Conservation (phyloP, 2,329 filamentous ascomycete species). For the Cladophialophora chaetospira region DNA sequence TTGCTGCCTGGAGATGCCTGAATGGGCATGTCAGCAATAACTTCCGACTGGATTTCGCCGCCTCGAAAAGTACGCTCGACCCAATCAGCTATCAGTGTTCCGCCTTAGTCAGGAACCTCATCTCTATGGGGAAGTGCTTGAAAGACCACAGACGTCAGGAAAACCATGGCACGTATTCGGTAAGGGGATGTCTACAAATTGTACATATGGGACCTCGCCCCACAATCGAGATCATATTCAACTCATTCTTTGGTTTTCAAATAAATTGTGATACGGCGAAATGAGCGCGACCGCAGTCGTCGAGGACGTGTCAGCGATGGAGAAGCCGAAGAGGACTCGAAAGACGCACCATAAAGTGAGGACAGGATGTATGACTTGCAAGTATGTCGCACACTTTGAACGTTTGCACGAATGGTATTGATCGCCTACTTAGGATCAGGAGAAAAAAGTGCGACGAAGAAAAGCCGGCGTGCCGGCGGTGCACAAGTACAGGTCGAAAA, state of each 20-base stretch:
- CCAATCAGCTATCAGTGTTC: conserved; percentile 12
- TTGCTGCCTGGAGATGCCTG: conserved; percentile 7
- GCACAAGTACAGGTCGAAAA: conserved; percentile 38
- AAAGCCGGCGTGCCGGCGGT: conserved; percentile 36
- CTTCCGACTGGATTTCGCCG: not conserved
- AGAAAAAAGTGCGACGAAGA: conserved; percentile 40
- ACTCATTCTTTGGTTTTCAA: not conserved
- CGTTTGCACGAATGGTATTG: not conserved
- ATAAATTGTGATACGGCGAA: not conserved
- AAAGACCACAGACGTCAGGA: not conserved
- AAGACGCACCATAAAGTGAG: conserved; percentile 32
- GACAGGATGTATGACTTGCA: conserved; percentile 34
- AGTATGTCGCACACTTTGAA: not conserved
- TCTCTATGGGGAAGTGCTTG: not conserved
- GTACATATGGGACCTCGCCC: conserved; percentile 5
- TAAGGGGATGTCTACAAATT: not conserved
- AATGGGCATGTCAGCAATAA: conserved; percentile 12
- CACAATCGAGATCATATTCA: not conserved
- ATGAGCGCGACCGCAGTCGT: conserved; percentile 14
- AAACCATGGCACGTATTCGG: conserved; percentile 16
- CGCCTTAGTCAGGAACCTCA: conserved; percentile 4
- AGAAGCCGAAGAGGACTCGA: conserved; percentile 28
- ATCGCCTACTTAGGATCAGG: conserved; percentile 21
- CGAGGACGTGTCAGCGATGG: conserved; percentile 3
- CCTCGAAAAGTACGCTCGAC: conserved; percentile 20